Percentiles rank a stretch among this genome's conserved stretches.
phyloP scores from a whole-genome alignment of 345 rosid genomes.

The Gossypium bickii region DNA sequence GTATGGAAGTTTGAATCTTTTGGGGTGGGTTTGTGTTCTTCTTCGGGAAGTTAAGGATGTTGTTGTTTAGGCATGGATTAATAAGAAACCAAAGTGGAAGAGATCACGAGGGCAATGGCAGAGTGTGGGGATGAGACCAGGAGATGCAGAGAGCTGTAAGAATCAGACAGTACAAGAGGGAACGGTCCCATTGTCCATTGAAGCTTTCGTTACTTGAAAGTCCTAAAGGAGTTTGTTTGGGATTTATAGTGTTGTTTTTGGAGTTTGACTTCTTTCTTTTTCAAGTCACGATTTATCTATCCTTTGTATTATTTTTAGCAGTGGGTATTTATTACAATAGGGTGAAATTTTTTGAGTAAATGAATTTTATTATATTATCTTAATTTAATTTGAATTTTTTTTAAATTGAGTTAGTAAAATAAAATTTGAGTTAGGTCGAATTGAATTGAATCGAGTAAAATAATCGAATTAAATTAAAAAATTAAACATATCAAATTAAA shows the following conservation, averaged over 20 bases:
- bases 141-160: not conserved
- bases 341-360: no score
- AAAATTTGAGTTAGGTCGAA: no score
- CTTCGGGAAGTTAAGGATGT: not conserved
- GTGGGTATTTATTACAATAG: no score
- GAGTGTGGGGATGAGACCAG: not conserved
- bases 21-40: not conserved
- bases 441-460: no score
- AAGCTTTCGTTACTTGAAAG: not conserved
- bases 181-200: not conserved
- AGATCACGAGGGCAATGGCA: conserved; percentile 10
- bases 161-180: not conserved
- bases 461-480: no score
- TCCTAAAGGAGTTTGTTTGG: not conserved
- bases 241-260: not conserved
- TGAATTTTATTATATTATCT: no score
- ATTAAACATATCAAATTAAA: no score
- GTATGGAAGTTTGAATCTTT: not conserved
- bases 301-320: no score
- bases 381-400: no score
- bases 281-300: no score
- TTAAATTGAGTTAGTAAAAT: no score
- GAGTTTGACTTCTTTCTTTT: not conserved
- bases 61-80: conserved; percentile 1
- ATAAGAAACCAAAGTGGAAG: not conserved